Base-by-base conservation (phyloP, 2,329 filamentous ascomycete genomes). In the Verticillium albo-atrum region DNA sequence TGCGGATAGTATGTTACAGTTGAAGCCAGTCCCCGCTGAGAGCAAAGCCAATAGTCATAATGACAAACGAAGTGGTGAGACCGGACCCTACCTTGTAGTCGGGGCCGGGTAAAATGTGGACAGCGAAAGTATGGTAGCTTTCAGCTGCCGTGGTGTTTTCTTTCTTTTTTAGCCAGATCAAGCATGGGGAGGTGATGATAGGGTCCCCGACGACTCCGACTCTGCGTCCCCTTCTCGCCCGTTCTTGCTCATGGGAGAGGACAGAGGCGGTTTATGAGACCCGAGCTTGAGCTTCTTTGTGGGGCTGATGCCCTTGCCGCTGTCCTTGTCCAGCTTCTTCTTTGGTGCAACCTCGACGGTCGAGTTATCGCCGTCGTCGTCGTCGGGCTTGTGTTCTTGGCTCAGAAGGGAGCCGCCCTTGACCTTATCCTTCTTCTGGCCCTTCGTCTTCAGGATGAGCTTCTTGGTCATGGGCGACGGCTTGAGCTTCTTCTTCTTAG, bases 401-500 rank as follows among this genome's bases (percentile, higher is more conserved):
- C 77, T 81, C 59, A 83, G 72, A 34, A 75, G 74, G 7, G 82
- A 84, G 61, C 72, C 71, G n/a, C 71, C 66, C 72, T 84, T 85
- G 58, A 77, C 71, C 70, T 82, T 84, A 20, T 85, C 82, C 72
- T 84, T 85, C 69, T 84, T 85, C 10, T 73, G 68, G 7, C 67
- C 69, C 67, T 83, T 83, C 27, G 79, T 78, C 74, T 86, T 86
- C 53, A 85, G 70, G 32, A 83, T 77, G 60, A 84, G 74, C 71
- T 84, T 85, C 71, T 84, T 85, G 50, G 79, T 76, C 54, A 75
- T 71, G 67, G 61, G 66, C 59, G 72, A 74, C 9, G 77, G 70
- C 72, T 85, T 86, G 60, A 80, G 66, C 72, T 82, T 83, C 77
- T 86, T 86, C 76, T 85, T 86, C 75, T 83, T 85, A 32, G 72